A percentile compares a stretch with the other conserved stretches of the same genome.
These are phyloP conservation scores for Ceratobasidium sp. DNA, from an alignment of 1,284 basidiomycete genomes.

Conservation along the genomic window DNA sequence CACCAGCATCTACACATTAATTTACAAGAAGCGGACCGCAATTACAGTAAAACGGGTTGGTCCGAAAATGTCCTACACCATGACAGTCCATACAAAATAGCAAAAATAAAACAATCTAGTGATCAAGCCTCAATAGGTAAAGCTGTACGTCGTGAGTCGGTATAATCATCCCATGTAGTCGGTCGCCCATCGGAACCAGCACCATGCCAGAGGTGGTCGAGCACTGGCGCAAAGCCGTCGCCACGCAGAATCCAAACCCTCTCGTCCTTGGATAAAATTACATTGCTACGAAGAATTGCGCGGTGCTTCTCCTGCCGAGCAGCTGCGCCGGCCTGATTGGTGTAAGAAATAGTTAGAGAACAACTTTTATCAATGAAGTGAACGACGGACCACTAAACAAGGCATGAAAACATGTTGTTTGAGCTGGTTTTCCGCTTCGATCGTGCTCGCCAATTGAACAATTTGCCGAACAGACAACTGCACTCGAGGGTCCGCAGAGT, in stretches of 20 bases:
- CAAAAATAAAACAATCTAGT: too few relatives aligned
- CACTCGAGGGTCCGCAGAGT: conserved; percentile 5
- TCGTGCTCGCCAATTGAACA: not conserved
- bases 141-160: too few relatives aligned
- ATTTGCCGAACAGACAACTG: not conserved
- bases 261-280: not conserved
- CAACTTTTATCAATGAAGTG: not conserved
- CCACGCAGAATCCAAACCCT: conserved; percentile 12
- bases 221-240: conserved; percentile 27
- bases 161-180: conserved; percentile 17
- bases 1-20: too few relatives aligned
- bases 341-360: not conserved
- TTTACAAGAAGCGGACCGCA: too few relatives aligned
- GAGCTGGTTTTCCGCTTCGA: not conserved
- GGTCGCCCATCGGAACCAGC: conserved; percentile 6
- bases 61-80: too few relatives aligned
- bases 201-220: conserved; percentile 30
- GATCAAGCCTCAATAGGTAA: too few relatives aligned
- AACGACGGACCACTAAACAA: not conserved
- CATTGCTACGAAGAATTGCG: not conserved
- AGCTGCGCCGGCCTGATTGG: conserved; percentile 20
- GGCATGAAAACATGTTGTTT: not conserved
- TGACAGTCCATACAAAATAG: too few relatives aligned
- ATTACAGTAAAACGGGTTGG: too few relatives aligned
- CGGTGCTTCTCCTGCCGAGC: conserved; percentile 33